A percentile compares a stretch with the other conserved stretches of the same genome.
Evolutionary conservation across 768 basidiomycete genomes (phyloP).

Genomic region (Amanita pallidorosea): DNA sequence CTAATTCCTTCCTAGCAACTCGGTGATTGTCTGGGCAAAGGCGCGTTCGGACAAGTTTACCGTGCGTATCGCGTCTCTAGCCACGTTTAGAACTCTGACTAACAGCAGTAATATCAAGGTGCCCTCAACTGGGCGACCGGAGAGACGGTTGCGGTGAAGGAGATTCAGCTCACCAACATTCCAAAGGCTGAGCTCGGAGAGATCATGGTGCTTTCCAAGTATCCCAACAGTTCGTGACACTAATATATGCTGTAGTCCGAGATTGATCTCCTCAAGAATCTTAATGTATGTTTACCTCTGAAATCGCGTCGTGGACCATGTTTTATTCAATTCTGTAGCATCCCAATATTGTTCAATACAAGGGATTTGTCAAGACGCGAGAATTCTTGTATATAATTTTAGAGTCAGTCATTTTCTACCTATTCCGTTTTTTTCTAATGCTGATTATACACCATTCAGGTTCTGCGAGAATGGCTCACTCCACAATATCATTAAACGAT

Average conservation of each 20-base stretch:
- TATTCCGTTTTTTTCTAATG: background rate
- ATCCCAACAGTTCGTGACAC: constrained; percentile 8
- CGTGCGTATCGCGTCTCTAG: constrained; percentile 40
- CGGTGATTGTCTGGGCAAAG: constrained; percentile 92
- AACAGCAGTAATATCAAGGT: constrained; percentile 29
- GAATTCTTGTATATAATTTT: constrained; percentile 95
- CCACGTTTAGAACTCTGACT: background rate
- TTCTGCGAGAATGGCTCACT: constrained; percentile 99
- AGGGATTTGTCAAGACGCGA: constrained; percentile 91
- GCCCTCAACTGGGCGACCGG: constrained; percentile 94
- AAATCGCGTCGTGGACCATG: constrained; percentile 4
- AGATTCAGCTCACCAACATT: constrained; percentile 90
- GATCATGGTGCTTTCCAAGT: constrained; percentile 70
- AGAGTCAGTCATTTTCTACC: constrained; percentile 43
- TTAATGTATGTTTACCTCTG: constrained; percentile 52
- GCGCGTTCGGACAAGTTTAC: constrained; percentile 95
- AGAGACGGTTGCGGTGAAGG: constrained; percentile 98
- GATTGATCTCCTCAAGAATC: constrained; percentile 94
- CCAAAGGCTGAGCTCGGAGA: constrained; percentile 89
- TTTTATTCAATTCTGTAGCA: constrained; percentile 40
- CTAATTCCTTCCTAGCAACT: constrained; percentile 59
- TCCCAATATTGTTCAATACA: constrained; percentile 97
- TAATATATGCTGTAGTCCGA: constrained; percentile 54
- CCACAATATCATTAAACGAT: constrained; percentile 90
- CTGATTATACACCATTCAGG: constrained; percentile 22